phyloP scores from a whole-genome alignment of 1,284 basidiomycete species.

The Tausonia pullulans region DNA sequence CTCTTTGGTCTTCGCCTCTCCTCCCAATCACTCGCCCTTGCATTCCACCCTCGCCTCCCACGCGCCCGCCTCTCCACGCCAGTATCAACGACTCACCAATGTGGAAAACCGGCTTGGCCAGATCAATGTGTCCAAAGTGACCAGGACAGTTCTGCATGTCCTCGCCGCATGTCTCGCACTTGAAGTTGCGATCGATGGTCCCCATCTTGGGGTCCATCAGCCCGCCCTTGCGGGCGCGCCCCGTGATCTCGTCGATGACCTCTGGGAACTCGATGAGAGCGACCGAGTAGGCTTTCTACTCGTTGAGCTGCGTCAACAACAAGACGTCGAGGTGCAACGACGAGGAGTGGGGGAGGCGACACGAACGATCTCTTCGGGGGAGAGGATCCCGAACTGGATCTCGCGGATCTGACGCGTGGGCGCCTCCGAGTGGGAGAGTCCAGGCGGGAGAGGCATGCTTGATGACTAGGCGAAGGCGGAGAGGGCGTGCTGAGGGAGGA shows the following conservation, averaged over 20 bases:
- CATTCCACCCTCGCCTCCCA: neutral
- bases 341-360: neutral
- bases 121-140: slow-evolving; percentile 97
- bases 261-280: slow-evolving; percentile 98
- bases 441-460: slow-evolving; percentile 14
- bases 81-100: slow-evolving; percentile 52
- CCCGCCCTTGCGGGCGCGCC: slow-evolving; percentile 79
- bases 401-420: slow-evolving; percentile 90
- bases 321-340: neutral
- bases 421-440: slow-evolving; percentile 69
- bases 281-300: slow-evolving; percentile 90
- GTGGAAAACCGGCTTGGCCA: slow-evolving; percentile 92
- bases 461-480: neutral
- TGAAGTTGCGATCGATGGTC: slow-evolving; percentile 98
- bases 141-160: slow-evolving; percentile 97
- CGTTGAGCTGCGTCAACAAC: neutral
- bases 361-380: slow-evolving; percentile 98
- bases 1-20: neutral
- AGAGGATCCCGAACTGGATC: slow-evolving; percentile 98
- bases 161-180: slow-evolving; percentile 98
- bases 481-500: neutral
- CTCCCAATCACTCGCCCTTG: slow-evolving; percentile 18
- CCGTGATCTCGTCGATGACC: slow-evolving; percentile 88
- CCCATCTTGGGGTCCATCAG: slow-evolving; percentile 98
- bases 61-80: neutral